Evolutionary conservation across 2,329 filamentous ascomycete genomes (phyloP).

Genomic region (Hymenotorrendiella dingleyae): DNA sequence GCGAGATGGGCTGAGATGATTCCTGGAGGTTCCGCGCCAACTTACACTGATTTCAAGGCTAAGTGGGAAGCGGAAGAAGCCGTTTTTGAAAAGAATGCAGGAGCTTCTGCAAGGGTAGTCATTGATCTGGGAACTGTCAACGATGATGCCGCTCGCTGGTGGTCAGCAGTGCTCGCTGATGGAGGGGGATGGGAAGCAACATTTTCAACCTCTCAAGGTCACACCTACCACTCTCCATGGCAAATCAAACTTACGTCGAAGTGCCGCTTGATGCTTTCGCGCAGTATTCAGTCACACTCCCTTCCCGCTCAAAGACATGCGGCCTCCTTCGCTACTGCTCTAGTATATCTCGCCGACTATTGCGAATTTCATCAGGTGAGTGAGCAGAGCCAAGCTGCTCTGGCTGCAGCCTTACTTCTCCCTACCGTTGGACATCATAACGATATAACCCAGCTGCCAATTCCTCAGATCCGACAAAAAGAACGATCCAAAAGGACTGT

Average conservation of each 20-base stretch:
- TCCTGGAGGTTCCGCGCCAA: slow-evolving; percentile 10
- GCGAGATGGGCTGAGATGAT: slow-evolving; percentile 30
- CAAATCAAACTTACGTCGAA: slow-evolving; percentile 13
- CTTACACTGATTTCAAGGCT: slow-evolving; percentile 15
- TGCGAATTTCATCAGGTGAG: slow-evolving; percentile 23
- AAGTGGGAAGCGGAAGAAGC: slow-evolving; percentile 8
- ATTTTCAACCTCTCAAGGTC: slow-evolving; percentile 13
- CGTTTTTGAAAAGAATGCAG: slow-evolving; percentile 1
- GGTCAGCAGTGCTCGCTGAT: slow-evolving; percentile 24
- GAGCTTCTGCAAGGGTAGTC: slow-evolving; percentile 3
- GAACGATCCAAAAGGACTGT: not conserved
- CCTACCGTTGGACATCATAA: slow-evolving; percentile 24
- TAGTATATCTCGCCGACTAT: slow-evolving; percentile 24
- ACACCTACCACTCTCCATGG: slow-evolving; percentile 22
- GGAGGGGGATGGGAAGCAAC: slow-evolving; percentile 23
- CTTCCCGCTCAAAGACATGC: slow-evolving; percentile 9
- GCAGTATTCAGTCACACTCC: slow-evolving; percentile 10
- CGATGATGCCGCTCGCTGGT: slow-evolving; percentile 26
- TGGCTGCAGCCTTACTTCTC: slow-evolving; percentile 26
- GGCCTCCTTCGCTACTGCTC: slow-evolving; percentile 21
- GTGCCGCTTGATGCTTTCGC: slow-evolving; percentile 13
- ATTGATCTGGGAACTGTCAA: slow-evolving; percentile 23
- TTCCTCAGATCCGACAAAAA: not conserved
- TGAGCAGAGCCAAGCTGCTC: slow-evolving; percentile 24
- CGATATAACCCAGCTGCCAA: not conserved